A percentile compares a stretch with the other conserved stretches of the same genome.
Conservation (phyloP, 1,284 basidiomycete genomes). For the Malassezia psittaci region DNA sequence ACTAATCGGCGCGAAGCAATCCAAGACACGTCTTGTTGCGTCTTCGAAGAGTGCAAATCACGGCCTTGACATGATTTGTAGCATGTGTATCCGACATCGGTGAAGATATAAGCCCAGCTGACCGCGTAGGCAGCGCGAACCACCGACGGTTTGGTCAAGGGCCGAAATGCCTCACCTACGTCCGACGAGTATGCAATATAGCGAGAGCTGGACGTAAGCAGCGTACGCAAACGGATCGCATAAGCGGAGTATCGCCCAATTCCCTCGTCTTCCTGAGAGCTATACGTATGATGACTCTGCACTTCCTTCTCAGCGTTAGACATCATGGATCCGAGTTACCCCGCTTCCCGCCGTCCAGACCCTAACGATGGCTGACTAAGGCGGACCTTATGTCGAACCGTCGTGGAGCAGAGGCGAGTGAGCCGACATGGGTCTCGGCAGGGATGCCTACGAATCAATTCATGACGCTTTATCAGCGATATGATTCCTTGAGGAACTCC, state of each 20-base stretch:
- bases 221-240: constrained; percentile 33
- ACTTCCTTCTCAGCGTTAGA: background rate
- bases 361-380: background rate
- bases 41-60: constrained; percentile 10
- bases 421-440: constrained; percentile 18
- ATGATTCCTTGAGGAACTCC: constrained; percentile 32
- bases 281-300: constrained; percentile 11
- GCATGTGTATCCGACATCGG: constrained; percentile 81
- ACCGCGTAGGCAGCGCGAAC: constrained; percentile 76
- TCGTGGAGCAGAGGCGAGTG: background rate
- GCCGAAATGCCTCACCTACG: constrained; percentile 82
- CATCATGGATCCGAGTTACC: background rate
- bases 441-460: constrained; percentile 24
- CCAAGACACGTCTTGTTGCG: constrained; percentile 22
- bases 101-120: constrained; percentile 63
- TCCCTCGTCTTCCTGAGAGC: constrained; percentile 22
- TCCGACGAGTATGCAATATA: constrained; percentile 61
- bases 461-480: constrained; percentile 29
- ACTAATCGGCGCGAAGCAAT: constrained; percentile 32
- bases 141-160: constrained; percentile 65
- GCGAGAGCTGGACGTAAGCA: constrained; percentile 24
- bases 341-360: too few species aligned
- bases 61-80: constrained; percentile 53
- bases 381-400: background rate
- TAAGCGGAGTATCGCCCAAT: constrained; percentile 34